Percentiles rank a stretch among this genome's conserved stretches.
Evolutionary conservation across 495 filamentous ascomycete species (phyloP).

Genomic region (Penicillium canescens): DNA sequence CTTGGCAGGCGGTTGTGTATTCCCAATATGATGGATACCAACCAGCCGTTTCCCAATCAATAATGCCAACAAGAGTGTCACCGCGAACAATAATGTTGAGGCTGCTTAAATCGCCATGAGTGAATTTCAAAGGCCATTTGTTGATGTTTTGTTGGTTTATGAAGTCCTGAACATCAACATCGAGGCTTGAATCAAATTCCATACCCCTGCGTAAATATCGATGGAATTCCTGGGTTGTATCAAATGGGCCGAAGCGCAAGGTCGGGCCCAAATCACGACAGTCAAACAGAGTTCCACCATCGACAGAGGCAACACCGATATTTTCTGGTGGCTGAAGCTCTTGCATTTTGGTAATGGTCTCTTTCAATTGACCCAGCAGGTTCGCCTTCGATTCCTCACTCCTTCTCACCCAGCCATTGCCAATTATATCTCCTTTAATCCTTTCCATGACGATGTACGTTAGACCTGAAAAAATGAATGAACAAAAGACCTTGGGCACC

Average conservation of each 20-base stretch:
- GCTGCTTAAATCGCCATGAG: constrained; percentile 45
- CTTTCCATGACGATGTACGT: constrained; percentile 55
- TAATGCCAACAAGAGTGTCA: constrained; percentile 45
- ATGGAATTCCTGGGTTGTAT: constrained; percentile 43
- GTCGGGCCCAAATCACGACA: constrained; percentile 30
- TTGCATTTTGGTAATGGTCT: constrained; percentile 42
- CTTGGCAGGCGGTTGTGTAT: constrained; percentile 50
- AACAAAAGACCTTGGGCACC: constrained; percentile 47
- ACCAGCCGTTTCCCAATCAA: constrained; percentile 55
- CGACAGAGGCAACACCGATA: constrained; percentile 36
- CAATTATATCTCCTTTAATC: constrained; percentile 45
- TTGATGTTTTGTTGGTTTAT: constrained; percentile 33
- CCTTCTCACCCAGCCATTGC: constrained; percentile 27
- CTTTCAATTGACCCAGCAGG: constrained; percentile 45
- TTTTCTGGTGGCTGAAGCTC: constrained; percentile 33
- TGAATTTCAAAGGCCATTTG: constrained; percentile 35
- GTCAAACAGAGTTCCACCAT: constrained; percentile 44
- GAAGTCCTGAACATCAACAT: constrained; percentile 36
- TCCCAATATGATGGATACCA: constrained; percentile 56
- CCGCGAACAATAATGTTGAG: constrained; percentile 41
- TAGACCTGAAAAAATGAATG: constrained; percentile 40
- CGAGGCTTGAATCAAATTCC: constrained; percentile 31
- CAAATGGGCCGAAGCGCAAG: constrained; percentile 43
- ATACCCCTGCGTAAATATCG: constrained; percentile 38
- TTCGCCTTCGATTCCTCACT: constrained; percentile 40